Evolutionary conservation across 176 grass and related monocot genomes (phyloP).

Genomic region (Triticum timopheevii): DNA sequence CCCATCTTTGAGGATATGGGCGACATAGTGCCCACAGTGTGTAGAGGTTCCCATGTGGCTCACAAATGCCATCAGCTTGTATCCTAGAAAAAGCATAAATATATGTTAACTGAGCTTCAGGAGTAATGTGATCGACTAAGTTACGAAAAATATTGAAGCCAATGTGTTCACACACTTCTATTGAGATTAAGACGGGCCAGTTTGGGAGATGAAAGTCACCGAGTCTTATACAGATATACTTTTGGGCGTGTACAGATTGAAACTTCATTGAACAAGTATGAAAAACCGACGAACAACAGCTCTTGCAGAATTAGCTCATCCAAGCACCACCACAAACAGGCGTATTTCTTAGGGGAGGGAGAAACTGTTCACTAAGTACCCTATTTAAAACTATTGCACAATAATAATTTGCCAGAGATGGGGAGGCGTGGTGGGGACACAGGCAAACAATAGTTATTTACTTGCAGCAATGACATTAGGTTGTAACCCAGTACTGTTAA

Average conservation of each 20-base stretch:
- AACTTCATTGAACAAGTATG: not conserved
- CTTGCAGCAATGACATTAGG: not conserved
- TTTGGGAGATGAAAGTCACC: not conserved
- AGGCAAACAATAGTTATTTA: conserved; percentile 3
- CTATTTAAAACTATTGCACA: not conserved
- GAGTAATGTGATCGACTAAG: not conserved
- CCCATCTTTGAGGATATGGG: conserved; percentile 82
- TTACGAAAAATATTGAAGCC: not conserved
- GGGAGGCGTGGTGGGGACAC: not conserved
- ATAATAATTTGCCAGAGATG: not conserved
- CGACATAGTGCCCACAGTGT: conserved; percentile 93
- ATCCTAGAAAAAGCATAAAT: conserved; percentile 45
- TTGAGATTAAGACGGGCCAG: not conserved
- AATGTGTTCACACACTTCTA: not conserved
- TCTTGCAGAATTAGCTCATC: not conserved
- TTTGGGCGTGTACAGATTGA: not conserved
- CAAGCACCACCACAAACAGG: not conserved
- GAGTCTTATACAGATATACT: not conserved
- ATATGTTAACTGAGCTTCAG: not conserved
- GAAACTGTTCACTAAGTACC: not conserved
- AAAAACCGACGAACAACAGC: not conserved
- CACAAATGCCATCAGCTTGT: conserved; percentile 86
- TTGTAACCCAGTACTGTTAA: not conserved
- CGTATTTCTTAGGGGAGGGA: not conserved
- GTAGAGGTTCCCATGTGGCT: conserved; percentile 97